phyloP scores from a whole-genome alignment of 495 filamentous ascomycete genomes.

The Parathielavia appendiculata region DNA sequence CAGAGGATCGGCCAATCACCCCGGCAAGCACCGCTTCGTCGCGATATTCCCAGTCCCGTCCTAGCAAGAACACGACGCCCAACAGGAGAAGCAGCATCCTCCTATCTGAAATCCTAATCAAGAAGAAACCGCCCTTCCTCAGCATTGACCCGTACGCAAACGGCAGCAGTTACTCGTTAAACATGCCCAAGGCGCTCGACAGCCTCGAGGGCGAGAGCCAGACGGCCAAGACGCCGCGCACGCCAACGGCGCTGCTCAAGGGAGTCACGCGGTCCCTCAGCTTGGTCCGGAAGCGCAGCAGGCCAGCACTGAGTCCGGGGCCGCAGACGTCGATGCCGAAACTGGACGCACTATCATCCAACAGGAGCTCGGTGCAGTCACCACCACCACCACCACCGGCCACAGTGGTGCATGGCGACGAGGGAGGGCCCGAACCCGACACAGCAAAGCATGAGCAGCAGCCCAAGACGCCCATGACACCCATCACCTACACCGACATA shows the following conservation, averaged over 20 bases:
- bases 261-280: slow-evolving; percentile 42
- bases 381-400: slow-evolving; percentile 6
- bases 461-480: slow-evolving; percentile 30
- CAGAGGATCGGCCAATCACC: slow-evolving; percentile 26
- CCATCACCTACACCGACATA: slow-evolving; percentile 40
- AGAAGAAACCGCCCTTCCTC: slow-evolving; percentile 40
- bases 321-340: slow-evolving; percentile 17
- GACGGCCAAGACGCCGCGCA: slow-evolving; percentile 31
- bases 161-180: slow-evolving; percentile 35
- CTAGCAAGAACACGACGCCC: slow-evolving; percentile 11
- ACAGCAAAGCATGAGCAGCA: no score
- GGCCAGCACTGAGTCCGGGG: slow-evolving; percentile 34
- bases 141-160: slow-evolving; percentile 45
- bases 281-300: slow-evolving; percentile 44
- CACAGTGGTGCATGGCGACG: not conserved
- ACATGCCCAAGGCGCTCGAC: slow-evolving; percentile 25
- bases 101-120: slow-evolving; percentile 33
- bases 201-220: slow-evolving; percentile 21
- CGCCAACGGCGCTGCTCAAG: slow-evolving; percentile 40
- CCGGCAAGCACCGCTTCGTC: slow-evolving; percentile 32
- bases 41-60: not conserved
- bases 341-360: slow-evolving; percentile 15
- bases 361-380: slow-evolving; percentile 17
- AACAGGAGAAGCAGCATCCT: slow-evolving; percentile 33
- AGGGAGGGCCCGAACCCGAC: not conserved